A percentile compares a stretch with the other conserved stretches of the same genome.
Evolutionary conservation across 202 grass and related monocot species (phyloP).

Genomic region (Panicum hallii): DNA sequence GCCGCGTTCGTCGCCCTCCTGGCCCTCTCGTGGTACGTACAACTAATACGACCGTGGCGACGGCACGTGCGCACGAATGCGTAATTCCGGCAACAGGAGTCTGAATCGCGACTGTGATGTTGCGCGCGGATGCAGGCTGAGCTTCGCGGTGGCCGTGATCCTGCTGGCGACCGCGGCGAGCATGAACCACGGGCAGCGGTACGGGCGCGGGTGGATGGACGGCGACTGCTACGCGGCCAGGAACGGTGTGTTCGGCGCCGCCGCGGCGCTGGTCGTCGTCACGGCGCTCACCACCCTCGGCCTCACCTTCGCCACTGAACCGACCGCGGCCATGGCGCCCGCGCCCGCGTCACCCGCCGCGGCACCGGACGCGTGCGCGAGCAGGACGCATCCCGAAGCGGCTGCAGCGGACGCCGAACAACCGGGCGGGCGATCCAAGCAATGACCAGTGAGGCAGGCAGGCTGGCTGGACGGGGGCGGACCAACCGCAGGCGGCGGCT

Average conservation of each 20-base stretch:
- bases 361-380: background rate
- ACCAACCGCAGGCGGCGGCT: constrained; percentile 46
- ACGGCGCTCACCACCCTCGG: constrained; percentile 58
- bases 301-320: constrained; percentile 43
- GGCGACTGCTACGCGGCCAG: constrained; percentile 84
- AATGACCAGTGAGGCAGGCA: constrained; percentile 47
- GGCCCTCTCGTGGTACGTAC: constrained; percentile 66
- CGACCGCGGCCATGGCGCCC: background rate
- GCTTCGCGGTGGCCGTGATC: constrained; percentile 60
- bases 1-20: constrained; percentile 53
- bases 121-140: constrained; percentile 49
- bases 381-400: constrained; percentile 6
- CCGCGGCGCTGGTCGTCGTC: constrained; percentile 49
- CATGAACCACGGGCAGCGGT: constrained; percentile 87
- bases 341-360: background rate
- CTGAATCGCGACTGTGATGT: background rate
- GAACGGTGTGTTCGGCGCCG: constrained; percentile 69
- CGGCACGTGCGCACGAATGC: background rate
- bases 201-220: constrained; percentile 91
- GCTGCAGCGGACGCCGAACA: constrained; percentile 17
- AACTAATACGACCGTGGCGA: no score
- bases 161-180: constrained; percentile 69
- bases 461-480: background rate
- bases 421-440: constrained; percentile 44
- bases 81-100: background rate